A percentile compares a stretch with the other conserved stretches of the same genome.
These are phyloP conservation scores for Sporisorium sorghi DNA, from an alignment of 1,284 basidiomycete genomes.

Conservation along the genomic window DNA sequence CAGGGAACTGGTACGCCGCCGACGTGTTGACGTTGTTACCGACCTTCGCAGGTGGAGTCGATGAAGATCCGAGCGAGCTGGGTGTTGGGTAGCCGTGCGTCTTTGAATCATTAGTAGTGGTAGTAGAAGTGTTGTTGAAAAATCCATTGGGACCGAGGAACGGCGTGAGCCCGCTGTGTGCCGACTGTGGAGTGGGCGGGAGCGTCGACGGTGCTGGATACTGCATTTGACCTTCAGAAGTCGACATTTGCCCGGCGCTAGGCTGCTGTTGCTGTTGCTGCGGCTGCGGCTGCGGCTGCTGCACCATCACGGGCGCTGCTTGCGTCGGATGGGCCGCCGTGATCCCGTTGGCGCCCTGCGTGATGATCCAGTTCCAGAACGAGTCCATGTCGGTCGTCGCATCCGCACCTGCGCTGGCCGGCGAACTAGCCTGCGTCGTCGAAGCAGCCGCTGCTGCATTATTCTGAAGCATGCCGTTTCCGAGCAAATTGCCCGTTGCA, in stretches of 20 bases:
- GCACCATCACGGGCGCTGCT: conserved; percentile 26
- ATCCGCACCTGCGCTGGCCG: conserved; percentile 16
- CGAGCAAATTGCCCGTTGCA: not conserved
- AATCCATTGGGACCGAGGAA: conserved; percentile 43
- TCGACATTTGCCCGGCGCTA: no score
- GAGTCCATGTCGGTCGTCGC: conserved; percentile 49
- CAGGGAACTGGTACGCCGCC: not conserved
- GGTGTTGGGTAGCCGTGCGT: conserved; percentile 30
- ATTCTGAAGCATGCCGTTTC: not conserved
- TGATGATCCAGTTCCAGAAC: conserved; percentile 64
- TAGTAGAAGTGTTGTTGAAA: conserved; percentile 17
- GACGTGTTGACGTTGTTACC: not conserved
- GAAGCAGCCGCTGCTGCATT: conserved; percentile 5
- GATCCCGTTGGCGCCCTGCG: conserved; percentile 53
- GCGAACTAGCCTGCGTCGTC: conserved; percentile 22
- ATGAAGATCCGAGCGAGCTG: conserved; percentile 19
- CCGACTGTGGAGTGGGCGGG: conserved; percentile 26
- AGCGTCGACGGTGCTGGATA: conserved; percentile 5
- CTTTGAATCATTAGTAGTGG: conserved; percentile 2
- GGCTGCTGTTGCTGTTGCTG: not conserved
- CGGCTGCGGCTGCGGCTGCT: conserved; percentile 13
- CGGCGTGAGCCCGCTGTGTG: conserved; percentile 35
- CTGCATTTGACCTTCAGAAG: conserved; percentile 7
- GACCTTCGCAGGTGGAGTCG: conserved; percentile 9
- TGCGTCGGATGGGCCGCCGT: conserved; percentile 6